Evolutionary conservation across 2,329 filamentous ascomycete species (phyloP).

Genomic region (Magnaporthales sp.): DNA sequence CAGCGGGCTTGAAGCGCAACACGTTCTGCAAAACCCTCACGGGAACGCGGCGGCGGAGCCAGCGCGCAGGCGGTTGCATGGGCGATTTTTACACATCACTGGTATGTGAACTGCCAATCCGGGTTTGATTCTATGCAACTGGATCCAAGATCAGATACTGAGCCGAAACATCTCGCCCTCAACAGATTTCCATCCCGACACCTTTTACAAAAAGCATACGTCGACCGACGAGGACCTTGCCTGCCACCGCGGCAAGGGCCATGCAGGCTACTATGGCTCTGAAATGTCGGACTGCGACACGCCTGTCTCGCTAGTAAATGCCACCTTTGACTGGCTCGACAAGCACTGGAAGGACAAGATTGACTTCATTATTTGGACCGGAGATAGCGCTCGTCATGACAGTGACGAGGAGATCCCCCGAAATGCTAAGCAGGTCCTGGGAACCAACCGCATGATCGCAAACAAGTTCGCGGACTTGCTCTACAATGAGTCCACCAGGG

Average conservation of each 20-base stretch:
- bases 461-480: conserved; percentile 72
- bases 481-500: conserved; percentile 41
- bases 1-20: conserved; percentile 9
- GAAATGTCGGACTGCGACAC: conserved; percentile 86
- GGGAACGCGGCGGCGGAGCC: conserved; percentile 9
- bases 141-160: conserved; percentile 1
- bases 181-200: conserved; percentile 84
- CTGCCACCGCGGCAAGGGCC: conserved; percentile 72
- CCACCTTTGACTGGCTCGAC: conserved; percentile 83
- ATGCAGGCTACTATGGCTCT: conserved; percentile 73
- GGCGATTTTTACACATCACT: conserved; percentile 81
- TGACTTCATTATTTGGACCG: conserved; percentile 91
- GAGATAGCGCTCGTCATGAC: conserved; percentile 83
- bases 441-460: conserved; percentile 67
- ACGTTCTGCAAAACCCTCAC: conserved; percentile 10
- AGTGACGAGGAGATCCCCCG: conserved; percentile 76
- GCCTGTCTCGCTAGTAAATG: conserved; percentile 70
- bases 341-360: conserved; percentile 68
- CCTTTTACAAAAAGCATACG: conserved; percentile 72
- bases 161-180: conserved; percentile 8
- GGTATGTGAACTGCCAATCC: conserved; percentile 42
- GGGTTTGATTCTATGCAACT: conserved; percentile 4
- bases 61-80: conserved; percentile 44
- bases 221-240: conserved; percentile 59
- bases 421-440: conserved; percentile 64